These are phyloP conservation scores for Mortierella sp. DNA, from an alignment of 371 early-diverging fungal species.

Conservation along the genomic window DNA sequence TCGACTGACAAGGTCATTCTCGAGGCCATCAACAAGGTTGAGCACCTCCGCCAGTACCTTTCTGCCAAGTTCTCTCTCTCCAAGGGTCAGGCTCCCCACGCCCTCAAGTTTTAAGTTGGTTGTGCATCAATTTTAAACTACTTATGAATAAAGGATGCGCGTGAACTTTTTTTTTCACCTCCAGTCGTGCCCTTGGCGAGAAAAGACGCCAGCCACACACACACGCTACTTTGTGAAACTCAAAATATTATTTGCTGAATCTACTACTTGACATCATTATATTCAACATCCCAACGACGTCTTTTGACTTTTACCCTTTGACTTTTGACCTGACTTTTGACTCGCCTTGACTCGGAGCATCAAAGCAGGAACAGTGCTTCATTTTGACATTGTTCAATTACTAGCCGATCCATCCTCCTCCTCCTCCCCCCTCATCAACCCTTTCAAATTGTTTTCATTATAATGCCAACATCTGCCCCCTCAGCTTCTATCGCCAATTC, in stretches of 20 bases:
- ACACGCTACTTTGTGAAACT: no score
- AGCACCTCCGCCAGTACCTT: slow-evolving; percentile 90
- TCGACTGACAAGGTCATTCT: slow-evolving; percentile 86
- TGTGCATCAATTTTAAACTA: neutral
- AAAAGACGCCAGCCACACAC: no score
- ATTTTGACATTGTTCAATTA: neutral
- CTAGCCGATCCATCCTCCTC: neutral
- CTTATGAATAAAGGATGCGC: slow-evolving; percentile 23
- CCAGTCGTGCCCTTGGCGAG: neutral
- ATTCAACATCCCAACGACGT: no score
- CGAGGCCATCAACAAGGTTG: slow-evolving; percentile 85
- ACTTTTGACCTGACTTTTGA: no score
- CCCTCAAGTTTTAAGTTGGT: slow-evolving; percentile 87
- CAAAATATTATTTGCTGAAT: no score
- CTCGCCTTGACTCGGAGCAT: no score
- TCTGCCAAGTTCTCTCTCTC: slow-evolving; percentile 85
- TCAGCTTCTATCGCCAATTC: slow-evolving; percentile 48
- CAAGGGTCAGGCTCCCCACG: slow-evolving; percentile 97
- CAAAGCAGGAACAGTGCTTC: neutral
- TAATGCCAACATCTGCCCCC: neutral
- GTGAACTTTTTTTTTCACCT: slow-evolving; percentile 22
- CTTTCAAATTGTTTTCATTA: neutral
- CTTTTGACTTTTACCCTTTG: no score
- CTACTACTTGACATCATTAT: no score
- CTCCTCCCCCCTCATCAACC: neutral